Evolutionary conservation across 371 early-diverging fungal genomes (phyloP).

Genomic region (Umbelopsis sp.): DNA sequence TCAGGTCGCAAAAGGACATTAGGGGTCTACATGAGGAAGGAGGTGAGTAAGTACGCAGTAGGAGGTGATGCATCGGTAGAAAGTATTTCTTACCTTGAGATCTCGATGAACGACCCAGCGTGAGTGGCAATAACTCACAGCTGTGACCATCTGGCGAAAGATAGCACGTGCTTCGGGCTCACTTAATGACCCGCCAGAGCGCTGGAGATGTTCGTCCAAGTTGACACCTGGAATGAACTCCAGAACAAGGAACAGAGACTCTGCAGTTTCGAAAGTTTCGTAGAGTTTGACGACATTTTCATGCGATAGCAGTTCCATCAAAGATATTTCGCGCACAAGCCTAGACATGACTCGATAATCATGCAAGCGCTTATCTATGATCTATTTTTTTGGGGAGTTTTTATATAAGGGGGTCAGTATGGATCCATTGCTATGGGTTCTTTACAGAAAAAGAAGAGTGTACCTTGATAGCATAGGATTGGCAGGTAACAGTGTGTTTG

Average conservation of each 20-base stretch:
- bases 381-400: slow-evolving; percentile 27
- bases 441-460: no score
- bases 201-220: slow-evolving; percentile 60
- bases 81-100: slow-evolving; percentile 58
- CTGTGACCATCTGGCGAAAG: slow-evolving; percentile 73
- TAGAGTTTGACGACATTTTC: slow-evolving; percentile 86
- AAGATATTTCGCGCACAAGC: slow-evolving; percentile 83
- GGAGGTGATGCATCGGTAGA: background rate
- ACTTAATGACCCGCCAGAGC: slow-evolving; percentile 46
- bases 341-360: slow-evolving; percentile 80
- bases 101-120: slow-evolving; percentile 80
- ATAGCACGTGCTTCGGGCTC: slow-evolving; percentile 70
- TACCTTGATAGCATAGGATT: slow-evolving; percentile 64
- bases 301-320: slow-evolving; percentile 87
- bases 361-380: slow-evolving; percentile 84
- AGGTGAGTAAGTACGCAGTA: slow-evolving; percentile 2
- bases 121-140: slow-evolving; percentile 74
- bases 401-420: no score
- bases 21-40: slow-evolving; percentile 40
- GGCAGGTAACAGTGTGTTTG: slow-evolving; percentile 68
- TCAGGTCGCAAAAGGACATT: slow-evolving; percentile 55
- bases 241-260: slow-evolving; percentile 76
- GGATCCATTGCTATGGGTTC: no score
- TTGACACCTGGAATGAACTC: slow-evolving; percentile 64
- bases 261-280: slow-evolving; percentile 89